These are phyloP conservation scores for Xerocomus potaroensis DNA, from an alignment of 768 basidiomycete species.

Conservation along the genomic window DNA sequence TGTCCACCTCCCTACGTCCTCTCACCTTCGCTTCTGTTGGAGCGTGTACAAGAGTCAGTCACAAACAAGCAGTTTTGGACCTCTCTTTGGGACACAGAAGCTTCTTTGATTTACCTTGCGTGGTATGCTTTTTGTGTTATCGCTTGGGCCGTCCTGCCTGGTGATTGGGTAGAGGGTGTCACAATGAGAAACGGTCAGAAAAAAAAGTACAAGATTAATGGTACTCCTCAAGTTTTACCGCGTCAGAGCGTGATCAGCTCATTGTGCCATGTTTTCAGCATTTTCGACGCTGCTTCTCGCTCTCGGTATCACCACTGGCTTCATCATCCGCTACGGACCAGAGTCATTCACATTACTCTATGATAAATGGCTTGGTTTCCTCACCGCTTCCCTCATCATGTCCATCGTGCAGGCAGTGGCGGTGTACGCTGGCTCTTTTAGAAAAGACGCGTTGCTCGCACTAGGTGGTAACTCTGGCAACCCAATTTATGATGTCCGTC, in stretches of 20 bases:
- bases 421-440: constrained; percentile 72
- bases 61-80: constrained; percentile 59
- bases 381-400: constrained; percentile 80
- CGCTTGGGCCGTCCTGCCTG: constrained; percentile 77
- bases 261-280: constrained; percentile 40
- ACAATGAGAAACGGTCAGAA: constrained; percentile 69
- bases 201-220: constrained; percentile 92
- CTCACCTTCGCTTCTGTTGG: constrained; percentile 31
- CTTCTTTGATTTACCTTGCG: constrained; percentile 66
- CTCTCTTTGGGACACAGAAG: constrained; percentile 79
- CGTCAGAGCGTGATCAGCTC: neutral
- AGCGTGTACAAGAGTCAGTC: constrained; percentile 44
- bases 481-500: constrained; percentile 82
- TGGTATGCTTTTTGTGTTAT: constrained; percentile 91
- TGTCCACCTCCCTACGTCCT: constrained; percentile 54
- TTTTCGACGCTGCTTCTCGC: constrained; percentile 84
- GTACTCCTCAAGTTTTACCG: constrained; percentile 38
- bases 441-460: constrained; percentile 67
- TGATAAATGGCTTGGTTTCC: constrained; percentile 86
- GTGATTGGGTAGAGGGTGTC: constrained; percentile 66
- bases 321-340: constrained; percentile 70
- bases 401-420: constrained; percentile 66
- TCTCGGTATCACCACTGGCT: constrained; percentile 65
- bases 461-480: constrained; percentile 91
- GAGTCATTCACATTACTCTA: constrained; percentile 85